Evolutionary conservation across 345 rosid species (phyloP).

Genomic region (Syzygium aqueum): DNA sequence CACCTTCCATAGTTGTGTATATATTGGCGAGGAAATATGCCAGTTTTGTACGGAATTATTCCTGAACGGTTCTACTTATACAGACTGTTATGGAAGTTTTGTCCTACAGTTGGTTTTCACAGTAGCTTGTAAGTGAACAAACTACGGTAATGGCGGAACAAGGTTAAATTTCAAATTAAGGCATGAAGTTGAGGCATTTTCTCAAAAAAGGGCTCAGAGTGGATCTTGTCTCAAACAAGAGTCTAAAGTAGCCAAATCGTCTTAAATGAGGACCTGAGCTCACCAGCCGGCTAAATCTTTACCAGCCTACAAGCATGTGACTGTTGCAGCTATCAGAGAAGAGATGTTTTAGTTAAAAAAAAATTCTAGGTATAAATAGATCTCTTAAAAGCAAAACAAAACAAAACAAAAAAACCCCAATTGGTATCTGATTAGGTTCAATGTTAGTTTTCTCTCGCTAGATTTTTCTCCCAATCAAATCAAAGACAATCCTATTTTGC

Average conservation of each 20-base stretch:
- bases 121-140: not conserved
- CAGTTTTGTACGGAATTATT: not conserved
- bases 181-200: not conserved
- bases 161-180: fast-evolving
- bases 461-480: not conserved
- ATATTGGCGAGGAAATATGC: not conserved
- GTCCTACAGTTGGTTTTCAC: not conserved
- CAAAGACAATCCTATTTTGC: not conserved
- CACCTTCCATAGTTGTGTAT: not conserved
- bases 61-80: not conserved
- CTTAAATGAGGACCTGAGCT: not conserved
- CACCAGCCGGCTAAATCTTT: fast-evolving
- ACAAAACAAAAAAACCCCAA: fast-evolving
- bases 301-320: fast-evolving
- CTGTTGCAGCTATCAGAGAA: not conserved
- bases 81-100: not conserved
- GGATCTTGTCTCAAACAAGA: fast-evolving
- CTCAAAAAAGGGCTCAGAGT: not conserved
- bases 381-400: not conserved
- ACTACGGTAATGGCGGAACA: not conserved
- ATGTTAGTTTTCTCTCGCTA: not conserved
- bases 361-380: not conserved
- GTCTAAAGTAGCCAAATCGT: not conserved
- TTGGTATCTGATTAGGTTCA: not conserved
- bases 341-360: not conserved